Conservation (phyloP, 805 yeast genomes). For the Ogataea corticis region DNA sequence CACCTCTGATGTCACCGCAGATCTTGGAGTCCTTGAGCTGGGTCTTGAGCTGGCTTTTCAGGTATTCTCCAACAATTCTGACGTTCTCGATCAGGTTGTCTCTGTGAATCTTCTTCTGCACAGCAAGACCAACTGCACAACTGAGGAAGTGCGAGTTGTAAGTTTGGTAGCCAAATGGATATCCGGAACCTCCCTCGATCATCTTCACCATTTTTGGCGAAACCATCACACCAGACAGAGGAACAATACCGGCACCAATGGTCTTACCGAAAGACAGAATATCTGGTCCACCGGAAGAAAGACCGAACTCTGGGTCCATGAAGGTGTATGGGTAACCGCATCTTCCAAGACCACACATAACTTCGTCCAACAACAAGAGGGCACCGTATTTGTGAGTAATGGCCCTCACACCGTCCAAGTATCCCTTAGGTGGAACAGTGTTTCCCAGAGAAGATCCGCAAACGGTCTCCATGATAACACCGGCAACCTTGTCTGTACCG, state of each 20-base stretch:
- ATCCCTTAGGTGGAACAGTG: constrained; percentile 45
- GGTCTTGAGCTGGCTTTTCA: constrained; percentile 37
- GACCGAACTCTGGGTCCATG: constrained; percentile 19
- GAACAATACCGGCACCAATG: constrained; percentile 49
- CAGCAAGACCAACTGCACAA: constrained; percentile 45
- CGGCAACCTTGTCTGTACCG: constrained; percentile 45
- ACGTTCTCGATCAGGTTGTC: constrained; percentile 42
- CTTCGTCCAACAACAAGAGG: constrained; percentile 51
- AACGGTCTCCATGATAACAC: constrained; percentile 45
- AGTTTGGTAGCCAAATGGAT: constrained; percentile 47
- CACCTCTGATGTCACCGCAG: constrained; percentile 53
- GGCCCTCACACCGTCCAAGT: constrained; percentile 44
- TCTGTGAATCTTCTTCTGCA: constrained; percentile 42
- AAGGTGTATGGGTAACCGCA: constrained; percentile 47
- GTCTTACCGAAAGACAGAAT: constrained; percentile 50
- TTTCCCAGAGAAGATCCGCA: constrained; percentile 49
- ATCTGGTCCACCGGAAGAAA: constrained; percentile 40
- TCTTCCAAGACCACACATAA: constrained; percentile 58
- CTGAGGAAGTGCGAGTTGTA: constrained; percentile 48
- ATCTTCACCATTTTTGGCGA: constrained; percentile 41
- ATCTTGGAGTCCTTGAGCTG: constrained; percentile 28
- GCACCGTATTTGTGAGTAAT: constrained; percentile 53
- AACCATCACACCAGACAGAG: constrained; percentile 47
- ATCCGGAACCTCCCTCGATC: constrained; percentile 41
- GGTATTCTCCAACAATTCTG: constrained; percentile 40